Percentiles rank a stretch among this genome's conserved stretches.
phyloP scores from a whole-genome alignment of 108 stramenopile species.

The Asterionellopsis glacialis region DNA sequence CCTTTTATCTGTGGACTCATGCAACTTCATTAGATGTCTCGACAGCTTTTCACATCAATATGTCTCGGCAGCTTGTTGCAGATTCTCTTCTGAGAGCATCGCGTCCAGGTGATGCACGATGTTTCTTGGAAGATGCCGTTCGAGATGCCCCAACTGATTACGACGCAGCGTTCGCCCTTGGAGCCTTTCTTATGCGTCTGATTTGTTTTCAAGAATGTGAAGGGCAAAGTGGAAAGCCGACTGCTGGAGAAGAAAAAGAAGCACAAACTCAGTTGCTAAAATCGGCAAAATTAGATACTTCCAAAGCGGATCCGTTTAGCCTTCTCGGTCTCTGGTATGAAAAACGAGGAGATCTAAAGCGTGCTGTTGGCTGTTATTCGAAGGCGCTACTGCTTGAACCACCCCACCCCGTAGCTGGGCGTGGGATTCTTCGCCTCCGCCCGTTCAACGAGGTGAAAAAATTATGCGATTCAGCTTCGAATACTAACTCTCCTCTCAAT shows the following conservation, averaged over 20 bases:
- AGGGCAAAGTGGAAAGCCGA: slow-evolving; percentile 1
- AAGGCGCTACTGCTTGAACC: slow-evolving; percentile 47
- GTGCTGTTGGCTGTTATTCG: slow-evolving; percentile 60
- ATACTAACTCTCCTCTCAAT: slow-evolving; percentile 40
- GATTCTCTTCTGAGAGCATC: slow-evolving; percentile 44
- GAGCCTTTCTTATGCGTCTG: slow-evolving; percentile 50
- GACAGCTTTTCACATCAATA: slow-evolving; percentile 31
- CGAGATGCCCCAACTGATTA: slow-evolving; percentile 43
- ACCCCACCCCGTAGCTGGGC: slow-evolving; percentile 68
- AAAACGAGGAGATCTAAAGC: slow-evolving; percentile 29
- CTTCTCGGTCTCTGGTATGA: slow-evolving; percentile 75
- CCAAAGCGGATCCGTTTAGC: slow-evolving; percentile 55
- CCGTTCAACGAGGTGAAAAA: slow-evolving; percentile 10
- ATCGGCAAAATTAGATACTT: slow-evolving; percentile 62
- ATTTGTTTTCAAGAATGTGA: slow-evolving; percentile 14
- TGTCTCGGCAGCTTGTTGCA: slow-evolving; percentile 55
- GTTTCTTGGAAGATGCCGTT: slow-evolving; percentile 53
- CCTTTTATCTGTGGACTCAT: slow-evolving; percentile 18
- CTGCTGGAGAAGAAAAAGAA: slow-evolving; percentile 7
- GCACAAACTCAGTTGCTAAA: slow-evolving; percentile 55
- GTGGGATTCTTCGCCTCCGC: slow-evolving; percentile 53
- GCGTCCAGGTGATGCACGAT: slow-evolving; percentile 36
- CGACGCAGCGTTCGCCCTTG: slow-evolving; percentile 52
- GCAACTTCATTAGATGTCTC: slow-evolving; percentile 1
- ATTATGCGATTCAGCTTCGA: slow-evolving; percentile 37